phyloP scores from a whole-genome alignment of 176 grass and related monocot species.

The Elymus sibiricus region DNA sequence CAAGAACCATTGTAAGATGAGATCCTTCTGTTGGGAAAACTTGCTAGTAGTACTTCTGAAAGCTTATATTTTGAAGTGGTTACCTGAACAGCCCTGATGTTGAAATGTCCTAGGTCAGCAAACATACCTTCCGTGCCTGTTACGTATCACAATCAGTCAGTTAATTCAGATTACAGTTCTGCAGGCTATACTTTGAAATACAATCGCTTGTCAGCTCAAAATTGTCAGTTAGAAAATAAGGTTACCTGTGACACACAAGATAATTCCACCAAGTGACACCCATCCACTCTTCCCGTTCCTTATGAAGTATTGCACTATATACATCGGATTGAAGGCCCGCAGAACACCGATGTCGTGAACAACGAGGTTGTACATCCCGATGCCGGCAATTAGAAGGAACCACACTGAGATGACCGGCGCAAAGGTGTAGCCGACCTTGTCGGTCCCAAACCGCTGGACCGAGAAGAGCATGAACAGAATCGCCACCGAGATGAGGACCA shows the following conservation, averaged over 20 bases:
- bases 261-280: constrained; percentile 66
- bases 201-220: too few species aligned
- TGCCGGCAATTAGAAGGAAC: constrained; percentile 50
- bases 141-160: neutral
- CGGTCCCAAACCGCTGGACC: constrained; percentile 45
- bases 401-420: constrained; percentile 64
- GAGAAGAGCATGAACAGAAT: constrained; percentile 45
- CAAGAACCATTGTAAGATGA: neutral
- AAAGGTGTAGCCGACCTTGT: constrained; percentile 84
- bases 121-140: constrained; percentile 75
- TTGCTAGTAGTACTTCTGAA: neutral
- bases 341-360: constrained; percentile 45
- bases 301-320: constrained; percentile 62
- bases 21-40: neutral
- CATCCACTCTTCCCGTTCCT: constrained; percentile 52
- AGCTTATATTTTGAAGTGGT: neutral
- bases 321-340: constrained; percentile 58
- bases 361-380: constrained; percentile 56
- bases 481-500: constrained; percentile 50
- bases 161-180: neutral
- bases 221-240: neutral
- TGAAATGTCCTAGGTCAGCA: constrained; percentile 39
- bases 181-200: too few species aligned
- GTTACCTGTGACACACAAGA: constrained; percentile 69
- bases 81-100: constrained; percentile 54